Evolutionary conservation across 495 filamentous ascomycete genomes (phyloP), one percentile per base, ranked within the genome.

Genomic region (Rhypophila decipiens): DNA sequence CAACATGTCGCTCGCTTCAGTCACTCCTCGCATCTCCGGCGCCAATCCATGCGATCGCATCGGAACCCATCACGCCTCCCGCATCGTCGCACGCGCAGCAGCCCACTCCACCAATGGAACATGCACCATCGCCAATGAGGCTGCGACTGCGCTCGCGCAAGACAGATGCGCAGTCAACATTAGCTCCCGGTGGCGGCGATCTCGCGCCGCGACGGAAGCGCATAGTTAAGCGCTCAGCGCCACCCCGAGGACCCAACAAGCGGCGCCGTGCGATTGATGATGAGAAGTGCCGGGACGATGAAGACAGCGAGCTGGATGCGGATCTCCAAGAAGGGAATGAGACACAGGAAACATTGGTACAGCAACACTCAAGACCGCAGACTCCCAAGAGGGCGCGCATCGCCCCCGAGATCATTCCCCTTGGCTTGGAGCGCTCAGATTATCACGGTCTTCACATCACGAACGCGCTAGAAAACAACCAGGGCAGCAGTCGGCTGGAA

Each of bases 1-100:
- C 73, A 35, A 82, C 83, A 45, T 88, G 84, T 63, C 84, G 83
- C 62, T 78, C 82, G 3, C 75, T 89, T 0, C 85, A 89, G 54
- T 79, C 80, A 0, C 79, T 87, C 48, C 72, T 89, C 20, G 67
- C 68, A 63, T 49, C 61, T 42, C 48, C 73, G 35, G 39, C 55
- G 59, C 60, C 63, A 58, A 53, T 53, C 61, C 46, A 65, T 63
- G 40, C 69, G 49, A 53, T 59, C 41, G 51, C 55, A 22, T 33
- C 67, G 21, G 49, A 59, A 56, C 65, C 66, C 61, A 56, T 64
- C 60, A 65, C 73, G 1, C 68, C 69, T 27, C 61, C 65, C 3
- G 71, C 74, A 20, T 72, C 79, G 33, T 73, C 74, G 48, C 75
- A 75, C 47, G 70, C 80, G 52, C 69, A 59, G 46, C 65, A 78